Base-by-base conservation (phyloP, 345 rosid genomes). In the Eucalyptus viminalis region DNA sequence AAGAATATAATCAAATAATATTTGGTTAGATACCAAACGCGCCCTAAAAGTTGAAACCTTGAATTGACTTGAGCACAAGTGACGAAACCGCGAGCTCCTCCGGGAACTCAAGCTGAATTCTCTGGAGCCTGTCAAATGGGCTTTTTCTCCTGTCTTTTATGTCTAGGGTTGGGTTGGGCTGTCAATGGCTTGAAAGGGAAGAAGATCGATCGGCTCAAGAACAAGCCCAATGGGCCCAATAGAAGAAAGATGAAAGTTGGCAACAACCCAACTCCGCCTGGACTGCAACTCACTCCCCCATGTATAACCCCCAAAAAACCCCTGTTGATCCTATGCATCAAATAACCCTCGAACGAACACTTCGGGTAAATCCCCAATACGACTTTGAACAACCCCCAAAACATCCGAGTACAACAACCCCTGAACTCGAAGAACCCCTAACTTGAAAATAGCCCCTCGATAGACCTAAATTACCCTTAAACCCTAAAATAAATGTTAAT, bases 21-120 rank as follows among this genome's bases (percentile, higher is more conserved):
- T 19, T 51, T 16, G 1, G 0, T 0, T 0, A 0, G 6, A 6
- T 50, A 1, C 0, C 19, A 50, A 15, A 14, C 7, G 0, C 4
- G 0, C 1, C 56, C 0, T 17, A 51, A 51, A 51, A 51, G 22
- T 51, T 53, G 0, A 19, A 53, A 19, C 10, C 56, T 19, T 53
- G 3, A 60, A 60, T 60, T 29, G 34, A 12, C 69, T 13, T 1
- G 0, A 27, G 17, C 34, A 27, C 8, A 27, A 62, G 69, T 27
- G 69, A 27, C 34, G 31, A 60, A 0, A 1, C 69, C 14, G 69
- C 67, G n/a, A 25, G 14, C 4, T 3, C 67, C 69, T 60, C 7
- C 31, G 27, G 69, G 31, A 62, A 27, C 34, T 13, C 69, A 13
- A 13, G 69, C 1, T 27, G 31, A 62, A 27, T 27, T 62, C 8